These are phyloP conservation scores for Lagenaria siceraria DNA, from an alignment of 306 rosid species.

Conservation along the genomic window DNA sequence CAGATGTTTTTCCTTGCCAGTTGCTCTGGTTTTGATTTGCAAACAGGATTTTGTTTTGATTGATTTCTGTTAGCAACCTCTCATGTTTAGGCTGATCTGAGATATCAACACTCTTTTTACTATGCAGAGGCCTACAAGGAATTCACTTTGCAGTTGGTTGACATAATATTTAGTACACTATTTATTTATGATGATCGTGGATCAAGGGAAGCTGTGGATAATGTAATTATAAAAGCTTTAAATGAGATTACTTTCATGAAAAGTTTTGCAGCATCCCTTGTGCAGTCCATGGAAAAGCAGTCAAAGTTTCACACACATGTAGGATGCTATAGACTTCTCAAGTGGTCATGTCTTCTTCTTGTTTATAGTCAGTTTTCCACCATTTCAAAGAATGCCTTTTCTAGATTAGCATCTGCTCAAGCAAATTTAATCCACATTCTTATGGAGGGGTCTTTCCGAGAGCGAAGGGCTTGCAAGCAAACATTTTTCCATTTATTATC, in stretches of 20 bases:
- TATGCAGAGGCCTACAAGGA: slow-evolving; percentile 56
- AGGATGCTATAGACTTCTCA: slow-evolving; percentile 66
- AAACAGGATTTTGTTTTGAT: not conserved
- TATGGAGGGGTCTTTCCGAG: slow-evolving; percentile 48
- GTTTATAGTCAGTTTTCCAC: slow-evolving; percentile 50
- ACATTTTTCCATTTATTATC: slow-evolving; percentile 52
- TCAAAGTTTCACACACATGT: slow-evolving; percentile 48
- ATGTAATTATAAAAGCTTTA: slow-evolving; percentile 45
- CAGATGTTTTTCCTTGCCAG: not conserved
- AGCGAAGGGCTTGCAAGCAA: slow-evolving; percentile 50
- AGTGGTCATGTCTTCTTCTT: slow-evolving; percentile 78
- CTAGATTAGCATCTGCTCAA: slow-evolving; percentile 63
- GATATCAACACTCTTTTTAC: slow-evolving; percentile 6
- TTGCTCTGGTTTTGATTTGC: not conserved
- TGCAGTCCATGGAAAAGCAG: slow-evolving; percentile 85
- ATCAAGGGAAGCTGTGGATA: slow-evolving; percentile 81
- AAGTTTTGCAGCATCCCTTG: slow-evolving; percentile 74
- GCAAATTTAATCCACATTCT: slow-evolving; percentile 45
- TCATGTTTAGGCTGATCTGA: not conserved
- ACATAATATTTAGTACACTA: slow-evolving; percentile 54
- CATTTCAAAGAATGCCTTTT: slow-evolving; percentile 74
- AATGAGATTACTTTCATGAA: slow-evolving; percentile 64
- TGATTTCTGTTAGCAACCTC: not conserved
- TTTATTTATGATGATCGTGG: slow-evolving; percentile 60
- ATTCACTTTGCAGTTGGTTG: slow-evolving; percentile 43